These are phyloP conservation scores for Pythium utonaiense DNA, from an alignment of 352 stramenopile species.

Conservation along the genomic window DNA sequence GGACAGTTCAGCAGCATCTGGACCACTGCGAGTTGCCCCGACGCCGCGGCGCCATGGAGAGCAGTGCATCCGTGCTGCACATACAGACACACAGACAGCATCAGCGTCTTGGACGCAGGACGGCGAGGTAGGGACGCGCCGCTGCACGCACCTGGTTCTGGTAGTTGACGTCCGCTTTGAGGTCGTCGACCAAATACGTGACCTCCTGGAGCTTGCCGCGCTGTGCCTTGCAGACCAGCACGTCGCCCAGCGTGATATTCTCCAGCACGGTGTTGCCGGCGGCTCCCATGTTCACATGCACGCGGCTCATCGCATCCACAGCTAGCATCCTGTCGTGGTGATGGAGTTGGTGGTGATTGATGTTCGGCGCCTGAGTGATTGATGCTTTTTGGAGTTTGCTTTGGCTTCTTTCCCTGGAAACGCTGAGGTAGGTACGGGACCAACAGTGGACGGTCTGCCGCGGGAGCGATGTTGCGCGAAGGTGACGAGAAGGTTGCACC, in stretches of 20 bases:
- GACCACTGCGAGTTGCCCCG: slow-evolving; percentile 77
- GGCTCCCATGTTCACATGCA: slow-evolving; percentile 58
- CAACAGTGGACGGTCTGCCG: slow-evolving; percentile 14
- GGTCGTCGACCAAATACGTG: slow-evolving; percentile 64
- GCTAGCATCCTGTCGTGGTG: slow-evolving; percentile 10
- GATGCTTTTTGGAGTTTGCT: slow-evolving; percentile 5
- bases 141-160: slow-evolving; percentile 61
- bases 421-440: slow-evolving; percentile 1
- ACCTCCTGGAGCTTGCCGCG: slow-evolving; percentile 81
- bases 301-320: slow-evolving; percentile 48
- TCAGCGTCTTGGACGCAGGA: neutral
- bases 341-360: no score
- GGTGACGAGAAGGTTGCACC: slow-evolving; percentile 23
- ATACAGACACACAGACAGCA: slow-evolving; percentile 1
- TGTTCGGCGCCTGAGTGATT: neutral
- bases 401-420: neutral
- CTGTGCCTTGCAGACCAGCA: slow-evolving; percentile 84
- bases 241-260: slow-evolving; percentile 81
- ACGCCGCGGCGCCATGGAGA: slow-evolving; percentile 69
- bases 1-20: slow-evolving; percentile 69
- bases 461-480: slow-evolving; percentile 18
- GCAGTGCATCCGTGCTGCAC: slow-evolving; percentile 76
- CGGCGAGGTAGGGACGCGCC: neutral
- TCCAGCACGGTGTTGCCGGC: slow-evolving; percentile 49
- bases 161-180: slow-evolving; percentile 84